Base-by-base conservation (phyloP, 805 yeast genomes). In the Candida qinlingensis region DNA sequence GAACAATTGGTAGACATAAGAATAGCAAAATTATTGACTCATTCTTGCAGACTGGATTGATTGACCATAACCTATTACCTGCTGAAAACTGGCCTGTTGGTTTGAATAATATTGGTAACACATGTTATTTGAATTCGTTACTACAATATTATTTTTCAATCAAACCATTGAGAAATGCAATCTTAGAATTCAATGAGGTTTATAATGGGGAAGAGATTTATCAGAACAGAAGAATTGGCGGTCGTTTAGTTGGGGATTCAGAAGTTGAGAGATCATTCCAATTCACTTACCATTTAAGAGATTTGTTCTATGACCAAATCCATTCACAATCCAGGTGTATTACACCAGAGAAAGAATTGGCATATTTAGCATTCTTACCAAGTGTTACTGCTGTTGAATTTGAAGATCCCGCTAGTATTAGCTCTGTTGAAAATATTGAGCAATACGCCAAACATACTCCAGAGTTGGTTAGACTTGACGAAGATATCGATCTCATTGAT, bases 111-210 rank as follows among this genome's bases (percentile, higher is more conserved):
- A 91, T 90, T 53, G 99, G 99, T 27, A 94, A 94, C 63, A 92
- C 99, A 0, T 94, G 99, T 66, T 91, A 91, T 57, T 72, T 94
- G 64, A 92, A 94, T 63, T 92, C 98, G 0, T 71, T 94, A 43
- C 69, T 92, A 39, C 99, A 92, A 62, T 92, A 85, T 60, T 92
- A 89, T 64, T 94, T 90, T 69, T 85, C 89, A 6, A 79, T 94
- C 41, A 79, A 80, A 48, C 97, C 97, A 0, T 70, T 94, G 37
- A 74, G 97, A 49, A 79, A 84, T 3, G 74, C 76, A 51, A 75
- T 89, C 19, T 56, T 87, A 46, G 57, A 71, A 2, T 90, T 86
- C 56, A 72, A 78, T 41, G 65, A 67, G 33, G 58, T 59, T 9
- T 70, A 65, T 42, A 58, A 64, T 10, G 62, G 53, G 10, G 58